Base-by-base conservation (phyloP, 768 basidiomycete species). In the Cubamyces sp. region DNA sequence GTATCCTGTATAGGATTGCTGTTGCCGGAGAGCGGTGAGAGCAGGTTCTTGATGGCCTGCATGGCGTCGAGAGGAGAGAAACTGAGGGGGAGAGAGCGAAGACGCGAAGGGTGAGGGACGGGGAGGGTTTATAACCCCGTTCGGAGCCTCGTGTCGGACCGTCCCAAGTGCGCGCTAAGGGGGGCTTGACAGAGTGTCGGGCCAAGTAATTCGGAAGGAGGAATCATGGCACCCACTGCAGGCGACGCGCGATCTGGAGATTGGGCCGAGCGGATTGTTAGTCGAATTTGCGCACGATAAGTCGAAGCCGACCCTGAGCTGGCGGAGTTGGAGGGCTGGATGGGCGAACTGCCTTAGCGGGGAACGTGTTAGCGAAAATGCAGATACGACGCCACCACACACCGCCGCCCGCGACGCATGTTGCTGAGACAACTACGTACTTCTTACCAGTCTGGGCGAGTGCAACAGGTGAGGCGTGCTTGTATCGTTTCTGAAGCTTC, bases 1-100 rank as follows among this genome's bases (percentile, higher is more conserved):
- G 91, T 93, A 67, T 93, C 91, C 65, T 92, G 90, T 40, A 93
- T 78, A 34, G 91, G 85, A 43, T 80, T 82, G 34, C 87, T 84
- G 68, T 83, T 85, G 77, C 86, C 82, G 60, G 65, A 45, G 40
- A 76, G 74, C 9, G 91, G 91, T 66, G 88, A 88, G 48, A 93
- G 77, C 62, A 93, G 76, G 70, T 74, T 87, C 78, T 86, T 90
- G 64, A 93, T 66, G 47, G 86, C 66, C 61, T 93, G 85, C 92
- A 93, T 93, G 64, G 57, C 43, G 53, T 60, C 43, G 52, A 60
- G 39, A 26, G 39, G 45, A 30, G 60, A 42, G 61, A 50, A 50
- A n/a, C n/a, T n/a, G 53, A 51, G 59, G 51, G 41, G 56, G 50
- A 64, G 62, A 52, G 56, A 64, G 57, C 59, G 60, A 54, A 59